Evolutionary conservation across 768 basidiomycete species (phyloP).

Genomic region (Tricholoma sp.): DNA sequence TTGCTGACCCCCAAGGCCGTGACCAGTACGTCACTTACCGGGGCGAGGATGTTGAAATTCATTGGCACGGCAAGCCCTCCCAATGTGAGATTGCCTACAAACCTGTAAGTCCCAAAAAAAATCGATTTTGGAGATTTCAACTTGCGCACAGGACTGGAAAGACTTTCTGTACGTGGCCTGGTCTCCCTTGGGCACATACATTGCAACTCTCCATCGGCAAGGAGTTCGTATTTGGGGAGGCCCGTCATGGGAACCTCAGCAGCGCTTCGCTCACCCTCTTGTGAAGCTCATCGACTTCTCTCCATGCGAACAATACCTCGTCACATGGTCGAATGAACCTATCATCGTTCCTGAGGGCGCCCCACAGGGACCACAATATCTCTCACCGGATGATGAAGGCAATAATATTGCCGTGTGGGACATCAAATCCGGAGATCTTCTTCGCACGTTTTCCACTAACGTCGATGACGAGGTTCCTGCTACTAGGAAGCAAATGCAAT

Average conservation of each 20-base stretch:
- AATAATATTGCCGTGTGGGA: constrained; percentile 99
- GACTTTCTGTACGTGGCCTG: constrained; percentile 91
- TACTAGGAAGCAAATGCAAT: constrained; percentile 79
- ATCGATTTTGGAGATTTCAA: constrained; percentile 11
- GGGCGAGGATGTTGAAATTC: constrained; percentile 84
- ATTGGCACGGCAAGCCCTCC: constrained; percentile 91
- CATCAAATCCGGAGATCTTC: constrained; percentile 85
- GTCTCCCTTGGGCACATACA: constrained; percentile 95
- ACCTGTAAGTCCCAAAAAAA: constrained; percentile 45
- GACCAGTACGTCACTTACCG: constrained; percentile 96
- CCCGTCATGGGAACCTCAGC: constrained; percentile 79
- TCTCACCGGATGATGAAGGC: constrained; percentile 93
- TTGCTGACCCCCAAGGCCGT: constrained; percentile 86
- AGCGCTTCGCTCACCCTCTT: constrained; percentile 91
- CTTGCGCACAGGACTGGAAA: constrained; percentile 74
- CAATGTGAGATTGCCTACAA: constrained; percentile 79
- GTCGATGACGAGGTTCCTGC: constrained; percentile 53
- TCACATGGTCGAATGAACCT: constrained; percentile 96
- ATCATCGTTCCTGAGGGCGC: constrained; percentile 82
- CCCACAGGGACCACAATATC: constrained; percentile 76
- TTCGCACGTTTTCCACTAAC: constrained; percentile 82
- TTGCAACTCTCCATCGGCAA: constrained; percentile 90
- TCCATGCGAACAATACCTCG: constrained; percentile 91
- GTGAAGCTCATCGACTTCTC: constrained; percentile 97
- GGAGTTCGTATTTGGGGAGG: constrained; percentile 97